phyloP scores from a whole-genome alignment of 139 green algal species.

The Gonium pectorale region DNA sequence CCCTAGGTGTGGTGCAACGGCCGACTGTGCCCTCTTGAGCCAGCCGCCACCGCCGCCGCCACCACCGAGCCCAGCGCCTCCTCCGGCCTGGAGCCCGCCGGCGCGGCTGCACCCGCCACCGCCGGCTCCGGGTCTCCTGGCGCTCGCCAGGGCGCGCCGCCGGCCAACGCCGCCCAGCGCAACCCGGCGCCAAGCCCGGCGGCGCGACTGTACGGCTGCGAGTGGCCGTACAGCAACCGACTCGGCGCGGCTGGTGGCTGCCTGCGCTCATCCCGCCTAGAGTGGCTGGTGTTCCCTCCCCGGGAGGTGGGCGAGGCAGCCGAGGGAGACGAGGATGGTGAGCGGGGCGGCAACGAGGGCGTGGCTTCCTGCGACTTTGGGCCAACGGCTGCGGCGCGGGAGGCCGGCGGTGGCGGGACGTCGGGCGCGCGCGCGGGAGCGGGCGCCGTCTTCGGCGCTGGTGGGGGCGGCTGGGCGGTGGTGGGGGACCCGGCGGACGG shows the following conservation, averaged over 20 bases:
- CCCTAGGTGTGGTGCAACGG: slow-evolving; percentile 29
- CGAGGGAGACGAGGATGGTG: not conserved
- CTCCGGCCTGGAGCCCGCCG: too few species aligned
- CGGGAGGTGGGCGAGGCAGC: not conserved
- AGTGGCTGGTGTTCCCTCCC: not conserved
- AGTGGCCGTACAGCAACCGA: slow-evolving; percentile 1
- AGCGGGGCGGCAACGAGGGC: too few species aligned
- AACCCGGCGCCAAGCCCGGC: not conserved
- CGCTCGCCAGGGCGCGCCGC: too few species aligned
- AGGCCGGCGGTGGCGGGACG: too few species aligned
- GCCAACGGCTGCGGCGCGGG: too few species aligned
- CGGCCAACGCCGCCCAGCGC: not conserved
- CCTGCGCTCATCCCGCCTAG: not conserved
- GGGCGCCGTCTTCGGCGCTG: too few species aligned
- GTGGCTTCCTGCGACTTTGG: too few species aligned
- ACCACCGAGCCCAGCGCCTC: not conserved
- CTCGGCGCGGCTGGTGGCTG: too few species aligned
- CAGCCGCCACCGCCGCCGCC: not conserved
- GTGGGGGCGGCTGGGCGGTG: not conserved
- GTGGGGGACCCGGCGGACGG: not conserved
- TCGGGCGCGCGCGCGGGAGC: too few species aligned
- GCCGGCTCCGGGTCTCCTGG: too few species aligned
- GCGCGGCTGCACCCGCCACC: too few species aligned
- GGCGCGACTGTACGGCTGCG: not conserved
- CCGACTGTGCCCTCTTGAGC: not conserved